Evolutionary conservation across 1,284 basidiomycete genomes (phyloP).

Genomic region (Ceratobasidium sp.): DNA sequence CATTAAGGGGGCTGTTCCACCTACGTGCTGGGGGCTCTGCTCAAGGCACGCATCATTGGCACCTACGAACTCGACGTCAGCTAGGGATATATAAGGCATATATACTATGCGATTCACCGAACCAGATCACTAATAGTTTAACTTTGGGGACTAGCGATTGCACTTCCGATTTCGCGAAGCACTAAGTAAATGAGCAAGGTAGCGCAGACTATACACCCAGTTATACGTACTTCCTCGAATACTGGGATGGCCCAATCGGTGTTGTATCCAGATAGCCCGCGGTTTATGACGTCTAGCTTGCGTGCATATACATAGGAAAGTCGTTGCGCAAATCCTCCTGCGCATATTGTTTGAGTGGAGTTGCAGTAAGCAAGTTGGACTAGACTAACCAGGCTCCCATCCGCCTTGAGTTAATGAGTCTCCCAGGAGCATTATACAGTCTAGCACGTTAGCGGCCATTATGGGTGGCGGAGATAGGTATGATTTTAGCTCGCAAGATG

Average conservation of each 20-base stretch:
- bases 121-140: slow-evolving; percentile 82
- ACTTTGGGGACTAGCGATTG: slow-evolving; percentile 63
- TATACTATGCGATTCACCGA: slow-evolving; percentile 55
- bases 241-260: slow-evolving; percentile 82
- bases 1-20: background rate
- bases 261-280: slow-evolving; percentile 82
- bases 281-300: slow-evolving; percentile 82
- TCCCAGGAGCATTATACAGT: slow-evolving; percentile 73
- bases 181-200: background rate
- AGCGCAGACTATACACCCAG: too few relatives aligned
- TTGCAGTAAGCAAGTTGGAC: slow-evolving; percentile 44
- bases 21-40: slow-evolving; percentile 47
- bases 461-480: background rate
- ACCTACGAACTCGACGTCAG: slow-evolving; percentile 42
- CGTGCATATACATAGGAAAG: slow-evolving; percentile 73
- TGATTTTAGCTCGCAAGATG: background rate
- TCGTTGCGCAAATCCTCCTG: slow-evolving; percentile 60
- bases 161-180: slow-evolving; percentile 60
- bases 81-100: slow-evolving; percentile 6
- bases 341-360: background rate
- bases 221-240: slow-evolving; percentile 68
- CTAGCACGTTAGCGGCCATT: slow-evolving; percentile 66
- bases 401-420: slow-evolving; percentile 62
- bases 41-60: slow-evolving; percentile 79
- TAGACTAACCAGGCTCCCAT: slow-evolving; percentile 55